These are phyloP conservation scores for Diversispora epigaea DNA, from an alignment of 192 early-diverging fungal genomes.

Conservation along the genomic window DNA sequence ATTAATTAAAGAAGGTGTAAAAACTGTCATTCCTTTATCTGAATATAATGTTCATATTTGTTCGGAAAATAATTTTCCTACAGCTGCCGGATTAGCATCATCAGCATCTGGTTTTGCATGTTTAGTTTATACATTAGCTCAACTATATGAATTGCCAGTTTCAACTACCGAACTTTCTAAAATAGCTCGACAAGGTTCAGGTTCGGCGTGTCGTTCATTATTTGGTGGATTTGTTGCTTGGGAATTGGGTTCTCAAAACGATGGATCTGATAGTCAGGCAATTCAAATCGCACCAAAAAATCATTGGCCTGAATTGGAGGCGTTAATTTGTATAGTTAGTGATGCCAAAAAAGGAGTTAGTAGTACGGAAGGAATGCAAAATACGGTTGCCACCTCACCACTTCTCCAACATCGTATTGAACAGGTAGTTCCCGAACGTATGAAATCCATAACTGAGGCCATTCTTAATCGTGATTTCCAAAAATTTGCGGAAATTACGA, in stretches of 20 bases:
- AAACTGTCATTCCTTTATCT: conserved; percentile 57
- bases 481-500: conserved; percentile 90
- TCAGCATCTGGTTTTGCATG: conserved; percentile 95
- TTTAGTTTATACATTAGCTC: conserved; percentile 79
- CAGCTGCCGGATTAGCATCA: conserved; percentile 96
- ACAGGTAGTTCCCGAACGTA: conserved; percentile 84
- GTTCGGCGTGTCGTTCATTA: conserved; percentile 94
- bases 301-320: conserved; percentile 97
- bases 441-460: conserved; percentile 87
- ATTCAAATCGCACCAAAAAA: conserved; percentile 84
- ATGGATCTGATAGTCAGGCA: conserved; percentile 87
- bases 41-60: conserved; percentile 76
- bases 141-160: conserved; percentile 72
- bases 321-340: conserved; percentile 89
- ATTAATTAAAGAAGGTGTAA: conserved; percentile 20
- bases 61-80: conserved; percentile 99
- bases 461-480: conserved; percentile 84
- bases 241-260: conserved; percentile 82
- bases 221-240: conserved; percentile 99
- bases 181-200: conserved; percentile 92
- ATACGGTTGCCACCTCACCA: conserved; percentile 87
- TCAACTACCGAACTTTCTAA: conserved; percentile 76
- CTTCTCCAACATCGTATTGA: conserved; percentile 83
- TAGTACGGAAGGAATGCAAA: conserved; percentile 97
- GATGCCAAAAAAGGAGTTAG: conserved; percentile 90